These are phyloP conservation scores for Ganoderma leucocontextum DNA, from an alignment of 1,284 basidiomycete genomes.

Conservation along the genomic window DNA sequence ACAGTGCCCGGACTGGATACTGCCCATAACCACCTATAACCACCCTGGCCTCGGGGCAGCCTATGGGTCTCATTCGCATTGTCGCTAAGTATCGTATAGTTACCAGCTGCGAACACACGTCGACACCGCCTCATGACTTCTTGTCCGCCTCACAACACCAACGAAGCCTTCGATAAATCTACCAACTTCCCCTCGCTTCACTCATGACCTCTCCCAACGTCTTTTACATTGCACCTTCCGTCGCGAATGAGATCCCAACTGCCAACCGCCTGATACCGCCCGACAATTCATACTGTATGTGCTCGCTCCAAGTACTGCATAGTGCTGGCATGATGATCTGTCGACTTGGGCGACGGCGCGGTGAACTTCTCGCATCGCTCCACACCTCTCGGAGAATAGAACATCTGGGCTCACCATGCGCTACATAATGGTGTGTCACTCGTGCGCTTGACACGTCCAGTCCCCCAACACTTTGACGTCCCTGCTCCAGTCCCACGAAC, in stretches of 20 bases:
- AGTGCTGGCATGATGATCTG: not conserved
- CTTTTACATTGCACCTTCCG: not conserved
- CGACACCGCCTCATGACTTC: not conserved
- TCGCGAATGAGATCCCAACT: not conserved
- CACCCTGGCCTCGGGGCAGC: too few species aligned
- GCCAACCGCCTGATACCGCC: not conserved
- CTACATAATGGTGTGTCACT: slow-evolving; percentile 1
- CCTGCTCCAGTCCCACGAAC: slow-evolving; percentile 1
- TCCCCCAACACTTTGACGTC: slow-evolving; percentile 4
- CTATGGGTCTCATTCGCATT: too few species aligned
- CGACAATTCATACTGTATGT: not conserved
- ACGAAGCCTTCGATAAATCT: not conserved
- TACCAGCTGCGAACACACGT: not conserved
- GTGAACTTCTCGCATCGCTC: not conserved
- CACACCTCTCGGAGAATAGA: not conserved
- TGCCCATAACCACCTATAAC: not conserved
- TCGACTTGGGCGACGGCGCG: not conserved
- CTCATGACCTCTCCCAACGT: not conserved
- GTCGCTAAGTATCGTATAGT: too few species aligned
- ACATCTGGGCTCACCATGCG: not conserved
- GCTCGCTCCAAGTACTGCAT: not conserved
- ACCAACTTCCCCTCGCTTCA: not conserved
- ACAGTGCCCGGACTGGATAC: not conserved
- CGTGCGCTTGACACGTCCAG: not conserved
- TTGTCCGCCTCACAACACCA: not conserved